These are phyloP conservation scores for Fusarium newnesense DNA, from an alignment of 2,329 filamentous ascomycete genomes.

Conservation along the genomic window DNA sequence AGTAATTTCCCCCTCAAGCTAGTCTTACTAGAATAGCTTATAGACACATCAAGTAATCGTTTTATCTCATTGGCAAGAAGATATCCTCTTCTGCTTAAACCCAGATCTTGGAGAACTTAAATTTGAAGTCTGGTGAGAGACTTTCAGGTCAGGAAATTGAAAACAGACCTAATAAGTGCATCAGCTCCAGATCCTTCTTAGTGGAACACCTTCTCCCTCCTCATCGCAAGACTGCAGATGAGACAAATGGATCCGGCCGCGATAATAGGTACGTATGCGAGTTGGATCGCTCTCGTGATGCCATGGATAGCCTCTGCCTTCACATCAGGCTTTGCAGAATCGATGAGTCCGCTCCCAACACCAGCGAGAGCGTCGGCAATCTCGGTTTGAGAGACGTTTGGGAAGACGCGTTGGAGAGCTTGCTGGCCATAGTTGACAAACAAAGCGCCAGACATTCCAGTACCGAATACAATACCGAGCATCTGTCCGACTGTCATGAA, in stretches of 20 bases:
- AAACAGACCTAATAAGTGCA: neutral
- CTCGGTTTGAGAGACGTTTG: neutral
- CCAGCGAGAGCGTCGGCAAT: constrained; percentile 11
- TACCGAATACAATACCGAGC: constrained; percentile 15
- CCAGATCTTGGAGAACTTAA: accelerated
- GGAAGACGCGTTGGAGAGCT: neutral
- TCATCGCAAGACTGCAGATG: neutral
- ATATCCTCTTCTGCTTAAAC: accelerated
- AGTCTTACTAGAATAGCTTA: neutral
- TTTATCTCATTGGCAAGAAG: no score
- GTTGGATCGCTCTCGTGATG: constrained; percentile 8
- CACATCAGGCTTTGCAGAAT: neutral
- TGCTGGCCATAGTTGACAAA: constrained; percentile 19
- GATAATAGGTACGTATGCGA: constrained; percentile 19
- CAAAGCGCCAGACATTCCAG: constrained; percentile 8
- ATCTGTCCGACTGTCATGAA: constrained; percentile 24
- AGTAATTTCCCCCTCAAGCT: neutral
- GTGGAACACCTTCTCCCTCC: constrained; percentile 9
- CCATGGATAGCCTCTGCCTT: constrained; percentile 11
- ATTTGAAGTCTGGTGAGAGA: no score
- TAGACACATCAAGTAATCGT: neutral
- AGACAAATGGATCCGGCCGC: constrained; percentile 14
- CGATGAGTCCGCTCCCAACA: constrained; percentile 3
- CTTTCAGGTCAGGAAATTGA: no score
- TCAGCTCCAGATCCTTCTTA: accelerated